These are phyloP conservation scores for Penicillium occitanis DNA, from an alignment of 2,329 filamentous ascomycete species.

Conservation along the genomic window DNA sequence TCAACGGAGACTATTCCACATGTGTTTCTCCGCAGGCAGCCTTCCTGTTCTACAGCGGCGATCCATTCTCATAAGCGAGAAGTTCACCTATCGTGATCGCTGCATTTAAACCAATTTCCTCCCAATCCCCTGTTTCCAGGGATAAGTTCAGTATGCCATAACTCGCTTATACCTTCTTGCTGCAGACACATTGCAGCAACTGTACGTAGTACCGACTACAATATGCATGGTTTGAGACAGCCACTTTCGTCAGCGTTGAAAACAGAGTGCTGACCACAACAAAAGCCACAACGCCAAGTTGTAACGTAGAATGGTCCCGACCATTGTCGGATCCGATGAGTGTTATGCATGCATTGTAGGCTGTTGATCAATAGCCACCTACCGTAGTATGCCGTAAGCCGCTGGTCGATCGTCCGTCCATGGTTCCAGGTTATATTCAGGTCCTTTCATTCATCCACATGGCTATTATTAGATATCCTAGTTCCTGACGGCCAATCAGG, in stretches of 20 bases:
- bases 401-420: neutral
- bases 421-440: no score
- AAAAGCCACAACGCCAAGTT: neutral
- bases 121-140: neutral
- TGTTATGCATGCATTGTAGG: neutral
- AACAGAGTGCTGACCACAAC: neutral
- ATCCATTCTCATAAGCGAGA: neutral
- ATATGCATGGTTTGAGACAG: neutral
- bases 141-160: neutral
- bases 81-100: neutral
- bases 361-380: neutral
- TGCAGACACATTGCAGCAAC: neutral
- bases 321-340: neutral
- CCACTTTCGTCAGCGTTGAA: neutral
- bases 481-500: neutral
- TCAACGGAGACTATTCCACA: neutral
- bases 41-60: neutral
- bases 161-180: neutral
- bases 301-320: neutral
- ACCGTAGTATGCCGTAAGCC: neutral
- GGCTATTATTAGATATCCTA: neutral
- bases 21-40: neutral
- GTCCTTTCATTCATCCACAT: neutral
- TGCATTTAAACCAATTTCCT: neutral
- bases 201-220: neutral